Base-by-base conservation (phyloP, 2,329 filamentous ascomycete species). In the Ceratocystis destructans region DNA sequence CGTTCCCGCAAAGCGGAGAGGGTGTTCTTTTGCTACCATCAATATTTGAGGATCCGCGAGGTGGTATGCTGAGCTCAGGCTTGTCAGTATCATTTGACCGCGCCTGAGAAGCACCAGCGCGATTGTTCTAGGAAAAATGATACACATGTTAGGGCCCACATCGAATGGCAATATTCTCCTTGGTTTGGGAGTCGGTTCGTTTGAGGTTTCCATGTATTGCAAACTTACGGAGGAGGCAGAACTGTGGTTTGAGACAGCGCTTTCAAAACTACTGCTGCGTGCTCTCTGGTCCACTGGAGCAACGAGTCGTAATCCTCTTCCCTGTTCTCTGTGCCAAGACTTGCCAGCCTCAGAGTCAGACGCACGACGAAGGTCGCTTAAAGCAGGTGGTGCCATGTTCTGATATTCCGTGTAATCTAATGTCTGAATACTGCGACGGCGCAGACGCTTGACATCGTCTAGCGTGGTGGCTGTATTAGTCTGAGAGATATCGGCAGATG, bases 401-500 rank as follows among this genome's bases (percentile, higher is more conserved):
- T 74, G 73, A 70, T 77, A 77, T 68, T 79, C 76, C 70, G 76
- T 70, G 71, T 76, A 76, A 74, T 83, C 80, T 68, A 82, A 75
- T 20, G 84, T 87, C 70, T 89, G 89, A 77, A 95, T 83, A 76
- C 91, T 96, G 70, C 91, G 85, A 73, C 91, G 85, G 71, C 91
- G 83, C 75, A 91, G 88, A 72, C 89, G 83, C 75, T 88, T 90
- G 8, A 86, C 83, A 33, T 93, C 62, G n/a, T 69, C 64, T 28
- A 62, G 20, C 46, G 65, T 57, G n/a, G 63, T 6, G 31, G 59
- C 37, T 31, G 57, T 33, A 31, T 64, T 15, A 28, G 37, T 28
- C 50, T 55, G 37, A 46, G 57, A 15, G 6, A 48, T 31, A n/a
- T 67, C 53, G 50, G 61, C 64, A 22, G 67, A 64, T 25, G 64